Conservation (phyloP, 805 yeast species). For the Candida alai region DNA sequence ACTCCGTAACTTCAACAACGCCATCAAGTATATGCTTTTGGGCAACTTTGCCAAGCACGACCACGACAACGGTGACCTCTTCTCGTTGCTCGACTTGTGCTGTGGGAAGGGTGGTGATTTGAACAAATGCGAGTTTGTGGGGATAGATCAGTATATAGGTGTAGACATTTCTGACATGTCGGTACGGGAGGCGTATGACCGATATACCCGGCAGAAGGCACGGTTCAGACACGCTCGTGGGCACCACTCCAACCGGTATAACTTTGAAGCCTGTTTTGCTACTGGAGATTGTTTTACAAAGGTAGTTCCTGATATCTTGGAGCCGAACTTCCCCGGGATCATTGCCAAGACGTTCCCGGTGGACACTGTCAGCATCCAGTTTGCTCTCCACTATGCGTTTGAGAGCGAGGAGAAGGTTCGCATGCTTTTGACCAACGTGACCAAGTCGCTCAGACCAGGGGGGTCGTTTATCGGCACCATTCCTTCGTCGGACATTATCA, state of each 20-base stretch:
- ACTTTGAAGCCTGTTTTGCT: slow-evolving; percentile 78
- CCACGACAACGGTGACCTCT: slow-evolving; percentile 20
- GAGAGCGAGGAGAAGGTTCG: slow-evolving; percentile 79
- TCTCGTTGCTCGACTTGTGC: slow-evolving; percentile 74
- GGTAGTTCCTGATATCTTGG: slow-evolving; percentile 63
- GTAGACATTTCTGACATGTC: slow-evolving; percentile 90
- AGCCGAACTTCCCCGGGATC: slow-evolving; percentile 55
- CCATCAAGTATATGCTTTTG: slow-evolving; percentile 81
- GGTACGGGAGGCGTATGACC: slow-evolving; percentile 73
- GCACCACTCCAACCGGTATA: slow-evolving; percentile 41
- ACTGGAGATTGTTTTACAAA: slow-evolving; percentile 89
- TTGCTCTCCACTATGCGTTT: slow-evolving; percentile 93
- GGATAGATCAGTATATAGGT: slow-evolving; percentile 77
- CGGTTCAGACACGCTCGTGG: slow-evolving; percentile 27
- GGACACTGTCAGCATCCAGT: slow-evolving; percentile 86
- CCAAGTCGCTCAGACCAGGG: slow-evolving; percentile 71
- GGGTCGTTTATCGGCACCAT: slow-evolving; percentile 92
- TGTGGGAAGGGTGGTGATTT: slow-evolving; percentile 99
- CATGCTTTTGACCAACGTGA: slow-evolving; percentile 66
- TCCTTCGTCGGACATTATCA: slow-evolving; percentile 84
- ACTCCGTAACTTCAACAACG: slow-evolving; percentile 85
- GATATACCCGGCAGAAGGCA: slow-evolving; percentile 57
- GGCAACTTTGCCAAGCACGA: slow-evolving; percentile 54
- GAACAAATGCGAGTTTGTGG: slow-evolving; percentile 78
- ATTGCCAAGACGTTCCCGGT: slow-evolving; percentile 70